These are phyloP conservation scores for Musa beccarii DNA, from an alignment of 176 grass and related monocot genomes.

Conservation along the genomic window DNA sequence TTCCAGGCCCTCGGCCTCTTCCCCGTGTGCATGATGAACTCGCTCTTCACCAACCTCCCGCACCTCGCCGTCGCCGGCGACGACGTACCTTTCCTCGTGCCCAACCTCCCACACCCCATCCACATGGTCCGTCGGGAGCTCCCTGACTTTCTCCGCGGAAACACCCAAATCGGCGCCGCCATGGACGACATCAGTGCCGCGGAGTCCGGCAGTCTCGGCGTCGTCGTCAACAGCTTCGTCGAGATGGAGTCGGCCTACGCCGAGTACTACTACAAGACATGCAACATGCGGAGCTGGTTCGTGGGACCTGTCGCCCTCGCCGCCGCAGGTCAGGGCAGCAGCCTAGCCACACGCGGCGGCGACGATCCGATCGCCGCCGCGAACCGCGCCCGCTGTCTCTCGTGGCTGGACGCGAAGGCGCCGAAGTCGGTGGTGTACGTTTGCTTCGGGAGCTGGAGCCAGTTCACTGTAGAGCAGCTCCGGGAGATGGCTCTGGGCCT, in stretches of 20 bases:
- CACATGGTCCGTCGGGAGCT: background rate
- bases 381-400: conserved; percentile 25
- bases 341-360: background rate
- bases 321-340: background rate
- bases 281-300: background rate
- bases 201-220: background rate
- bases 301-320: background rate
- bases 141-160: background rate
- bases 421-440: conserved; percentile 57
- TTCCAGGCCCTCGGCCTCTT: conserved; percentile 60
- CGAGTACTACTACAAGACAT: background rate
- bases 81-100: background rate
- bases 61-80: background rate
- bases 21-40: conserved; percentile 31
- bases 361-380: conserved; percentile 14
- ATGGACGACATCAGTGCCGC: background rate
- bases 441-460: conserved; percentile 50
- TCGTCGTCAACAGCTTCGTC: background rate
- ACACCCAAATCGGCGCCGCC: background rate
- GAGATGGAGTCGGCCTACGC: background rate
- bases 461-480: conserved; percentile 40
- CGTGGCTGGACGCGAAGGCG: conserved; percentile 42
- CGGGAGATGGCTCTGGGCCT: conserved; percentile 47
- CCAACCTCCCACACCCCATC: background rate
- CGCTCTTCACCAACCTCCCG: background rate